Base-by-base conservation (phyloP, 2,329 filamentous ascomycete genomes). In the Ascochyta fabae region DNA sequence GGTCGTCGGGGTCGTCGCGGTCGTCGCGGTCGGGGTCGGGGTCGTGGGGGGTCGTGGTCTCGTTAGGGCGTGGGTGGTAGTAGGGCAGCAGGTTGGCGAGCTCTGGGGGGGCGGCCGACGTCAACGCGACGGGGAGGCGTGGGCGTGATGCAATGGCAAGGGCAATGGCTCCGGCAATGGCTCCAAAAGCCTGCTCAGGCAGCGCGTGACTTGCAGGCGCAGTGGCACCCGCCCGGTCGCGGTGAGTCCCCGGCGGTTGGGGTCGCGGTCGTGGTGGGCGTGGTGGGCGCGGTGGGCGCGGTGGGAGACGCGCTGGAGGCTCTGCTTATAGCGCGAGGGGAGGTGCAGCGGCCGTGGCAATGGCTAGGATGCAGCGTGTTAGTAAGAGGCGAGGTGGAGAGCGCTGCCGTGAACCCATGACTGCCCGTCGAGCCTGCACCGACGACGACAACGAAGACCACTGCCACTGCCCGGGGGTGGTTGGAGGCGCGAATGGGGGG, bases 31-130 rank as follows among this genome's bases (percentile, higher is more conserved):
- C 19, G 19, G 2, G 68, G 68, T 69, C 47, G 54, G 53, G 61
- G 66, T 73, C 67, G 70, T 73, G 64, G 46, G 29, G 29, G 56
- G 45, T 72, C 71, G 71, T 74, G 71, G 71, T 70, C 65, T 77
- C 76, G 76, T 78, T 64, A 75, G 61, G 57, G 53, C 51, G 22
- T 36, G 64, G 52, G 44, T 61, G 50, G 53, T 48, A 53, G 31
- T 58, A 61, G 58, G 66, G 63, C 48, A 67, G 62, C 69, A 73
- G 69, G 53, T 65, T 73, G 64, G 60, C 65, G 53, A 65, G 62
- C 60, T 56, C 58, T 44, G 29, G 65, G 53, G 53, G 45, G 16
- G 16, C 60, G 60, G 64, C 62, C 53, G 67, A 68, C 65, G 69
- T 68, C 69, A 72, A 57, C 41, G 61, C 62, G 70, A 66, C 19